phyloP scores from a whole-genome alignment of 2,329 filamentous ascomycete genomes.

The Blastomyces parvus region DNA sequence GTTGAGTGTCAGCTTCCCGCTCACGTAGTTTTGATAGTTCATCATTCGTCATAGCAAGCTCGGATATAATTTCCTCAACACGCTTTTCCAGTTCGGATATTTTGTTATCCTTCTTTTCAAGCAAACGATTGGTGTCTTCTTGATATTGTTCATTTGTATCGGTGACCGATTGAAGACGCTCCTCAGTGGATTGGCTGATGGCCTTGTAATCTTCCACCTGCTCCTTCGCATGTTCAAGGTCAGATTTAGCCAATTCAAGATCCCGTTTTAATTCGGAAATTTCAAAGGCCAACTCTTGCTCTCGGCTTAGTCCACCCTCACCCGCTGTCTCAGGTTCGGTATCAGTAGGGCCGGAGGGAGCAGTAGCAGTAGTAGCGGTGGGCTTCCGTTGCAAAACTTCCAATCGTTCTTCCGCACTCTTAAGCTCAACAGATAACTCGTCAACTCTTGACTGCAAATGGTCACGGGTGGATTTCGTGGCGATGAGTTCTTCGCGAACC shows the following conservation, averaged over 20 bases:
- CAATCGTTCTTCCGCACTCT: constrained; percentile 78
- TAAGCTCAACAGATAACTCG: constrained; percentile 78
- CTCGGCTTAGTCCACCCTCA: constrained; percentile 51
- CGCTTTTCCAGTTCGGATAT: constrained; percentile 76
- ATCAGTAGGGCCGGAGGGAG: constrained; percentile 34
- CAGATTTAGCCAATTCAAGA: constrained; percentile 67
- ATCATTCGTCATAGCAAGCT: constrained; percentile 70
- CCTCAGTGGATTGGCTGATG: constrained; percentile 78
- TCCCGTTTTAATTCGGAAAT: constrained; percentile 79
- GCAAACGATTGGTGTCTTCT: constrained; percentile 68
- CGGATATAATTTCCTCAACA: constrained; percentile 70
- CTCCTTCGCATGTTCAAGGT: constrained; percentile 69
- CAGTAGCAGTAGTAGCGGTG: constrained; percentile 48
- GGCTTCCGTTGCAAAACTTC: constrained; percentile 73
- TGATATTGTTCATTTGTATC: constrained; percentile 76
- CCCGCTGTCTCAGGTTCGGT: constrained; percentile 40
- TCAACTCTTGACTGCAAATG: constrained; percentile 82
- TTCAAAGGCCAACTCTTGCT: constrained; percentile 75
- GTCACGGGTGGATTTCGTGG: constrained; percentile 77
- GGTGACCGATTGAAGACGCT: constrained; percentile 69
- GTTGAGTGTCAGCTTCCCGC: constrained; percentile 64
- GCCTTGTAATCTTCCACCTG: constrained; percentile 82
- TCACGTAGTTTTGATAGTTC: constrained; percentile 74
- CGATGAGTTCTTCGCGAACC: constrained; percentile 75
- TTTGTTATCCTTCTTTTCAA: constrained; percentile 67